Conservation (phyloP, 148 eudicot genomes). For the Chenopodium berlandieri region DNA sequence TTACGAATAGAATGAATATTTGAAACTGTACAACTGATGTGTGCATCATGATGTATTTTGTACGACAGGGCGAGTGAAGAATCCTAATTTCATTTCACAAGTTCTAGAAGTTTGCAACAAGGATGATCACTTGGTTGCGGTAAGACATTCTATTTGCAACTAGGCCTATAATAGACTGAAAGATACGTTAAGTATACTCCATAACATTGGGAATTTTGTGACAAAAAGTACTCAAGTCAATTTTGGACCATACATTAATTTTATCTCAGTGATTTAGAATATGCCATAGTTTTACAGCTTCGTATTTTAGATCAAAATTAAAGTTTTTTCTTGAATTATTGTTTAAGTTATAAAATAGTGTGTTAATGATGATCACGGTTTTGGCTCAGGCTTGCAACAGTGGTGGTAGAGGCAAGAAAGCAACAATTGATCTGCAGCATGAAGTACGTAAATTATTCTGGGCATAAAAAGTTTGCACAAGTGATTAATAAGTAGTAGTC, state of each 20-base stretch:
- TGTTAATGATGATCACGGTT: neutral
- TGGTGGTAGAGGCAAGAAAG: constrained; percentile 34
- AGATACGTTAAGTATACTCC: neutral
- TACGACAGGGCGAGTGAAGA: constrained; percentile 52
- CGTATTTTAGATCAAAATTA: too few relatives aligned
- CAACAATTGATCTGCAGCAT: constrained; percentile 33
- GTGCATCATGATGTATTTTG: neutral
- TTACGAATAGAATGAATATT: neutral
- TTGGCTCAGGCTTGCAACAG: constrained; percentile 35
- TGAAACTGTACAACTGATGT: too few relatives aligned
- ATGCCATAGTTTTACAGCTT: too few relatives aligned
- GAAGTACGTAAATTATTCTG: constrained; percentile 15
- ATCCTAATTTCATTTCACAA: constrained; percentile 52
- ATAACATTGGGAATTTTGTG: neutral
- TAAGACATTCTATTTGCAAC: constrained; percentile 23
- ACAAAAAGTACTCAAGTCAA: too few relatives aligned
- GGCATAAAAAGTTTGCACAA: too few relatives aligned
- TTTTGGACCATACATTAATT: too few relatives aligned
- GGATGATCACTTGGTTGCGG: constrained; percentile 60
- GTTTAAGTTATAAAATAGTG: neutral
- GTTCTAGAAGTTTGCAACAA: constrained; percentile 42
- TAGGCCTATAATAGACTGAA: too few relatives aligned
- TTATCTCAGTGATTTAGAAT: too few relatives aligned
- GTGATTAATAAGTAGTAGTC: too few relatives aligned
- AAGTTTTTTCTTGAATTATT: neutral